Conservation (phyloP, 371 early-diverging fungal genomes). For the Mortierella sp. region DNA sequence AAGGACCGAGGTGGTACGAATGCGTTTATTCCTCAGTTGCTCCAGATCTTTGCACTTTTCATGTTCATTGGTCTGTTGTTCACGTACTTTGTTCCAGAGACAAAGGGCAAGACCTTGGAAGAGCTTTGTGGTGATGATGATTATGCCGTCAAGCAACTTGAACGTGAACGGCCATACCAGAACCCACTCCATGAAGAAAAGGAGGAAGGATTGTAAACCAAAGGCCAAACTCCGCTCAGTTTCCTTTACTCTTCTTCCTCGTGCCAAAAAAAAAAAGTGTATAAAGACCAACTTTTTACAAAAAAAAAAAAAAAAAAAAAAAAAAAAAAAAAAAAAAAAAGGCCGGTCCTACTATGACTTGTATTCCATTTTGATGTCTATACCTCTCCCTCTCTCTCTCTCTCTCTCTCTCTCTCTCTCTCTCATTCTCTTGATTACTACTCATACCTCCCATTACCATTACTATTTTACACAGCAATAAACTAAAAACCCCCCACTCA, state of each 20-base stretch:
- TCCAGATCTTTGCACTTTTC: conserved; percentile 55
- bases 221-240: not conserved
- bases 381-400: too few species aligned
- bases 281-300: too few species aligned
- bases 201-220: conserved; percentile 13
- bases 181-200: conserved; percentile 26
- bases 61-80: conserved; percentile 59
- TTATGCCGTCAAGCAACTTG: conserved; percentile 21
- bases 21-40: conserved; percentile 33
- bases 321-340: too few species aligned
- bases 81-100: conserved; percentile 36
- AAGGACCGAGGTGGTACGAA: conserved; percentile 58
- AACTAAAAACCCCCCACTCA: too few species aligned
- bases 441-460: too few species aligned
- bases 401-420: too few species aligned
- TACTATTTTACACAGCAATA: too few species aligned
- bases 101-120: conserved; percentile 66
- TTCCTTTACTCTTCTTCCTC: conserved; percentile 10
- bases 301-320: too few species aligned
- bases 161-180: conserved; percentile 15
- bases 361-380: too few species aligned
- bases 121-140: conserved; percentile 53
- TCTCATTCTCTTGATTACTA: too few species aligned
- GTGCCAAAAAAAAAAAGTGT: too few species aligned
- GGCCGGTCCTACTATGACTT: too few species aligned